A percentile compares a stretch with the other conserved stretches of the same genome.
These are phyloP conservation scores for Cordyceps farinosa DNA, from an alignment of 2,329 filamentous ascomycete genomes.

Conservation along the genomic window DNA sequence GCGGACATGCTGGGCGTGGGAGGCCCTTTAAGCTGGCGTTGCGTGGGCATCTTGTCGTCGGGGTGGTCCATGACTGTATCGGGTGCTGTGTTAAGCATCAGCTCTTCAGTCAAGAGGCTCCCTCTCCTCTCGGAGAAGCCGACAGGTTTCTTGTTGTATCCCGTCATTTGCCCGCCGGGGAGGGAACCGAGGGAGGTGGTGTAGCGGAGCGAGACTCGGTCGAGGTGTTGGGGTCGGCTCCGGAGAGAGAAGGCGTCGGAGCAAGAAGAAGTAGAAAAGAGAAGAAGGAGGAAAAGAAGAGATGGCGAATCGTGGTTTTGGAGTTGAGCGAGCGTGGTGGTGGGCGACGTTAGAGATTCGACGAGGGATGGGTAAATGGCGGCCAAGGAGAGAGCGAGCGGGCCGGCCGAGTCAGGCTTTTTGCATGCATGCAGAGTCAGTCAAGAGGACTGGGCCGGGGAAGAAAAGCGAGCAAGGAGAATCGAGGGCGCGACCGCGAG, in stretches of 20 bases:
- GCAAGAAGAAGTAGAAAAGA: background rate
- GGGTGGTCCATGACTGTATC: slow-evolving; percentile 43
- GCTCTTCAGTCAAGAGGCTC: slow-evolving; percentile 54
- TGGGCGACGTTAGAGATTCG: background rate
- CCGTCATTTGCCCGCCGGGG: slow-evolving; percentile 33
- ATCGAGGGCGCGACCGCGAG: background rate
- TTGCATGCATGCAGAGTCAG: slow-evolving; percentile 7
- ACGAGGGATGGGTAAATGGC: slow-evolving; percentile 1
- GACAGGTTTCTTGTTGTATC: slow-evolving; percentile 46
- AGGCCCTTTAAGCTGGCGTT: slow-evolving; percentile 49
- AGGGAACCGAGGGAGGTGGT: background rate
- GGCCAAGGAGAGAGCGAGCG: slow-evolving; percentile 12
- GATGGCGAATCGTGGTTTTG: background rate
- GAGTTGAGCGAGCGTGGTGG: background rate
- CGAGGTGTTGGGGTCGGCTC: background rate
- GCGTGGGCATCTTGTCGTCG: slow-evolving; percentile 50
- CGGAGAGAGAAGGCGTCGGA: background rate
- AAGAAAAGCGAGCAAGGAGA: background rate
- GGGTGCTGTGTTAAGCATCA: slow-evolving; percentile 48
- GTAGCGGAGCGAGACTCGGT: background rate
- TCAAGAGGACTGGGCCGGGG: background rate
- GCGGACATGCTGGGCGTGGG: slow-evolving; percentile 66
- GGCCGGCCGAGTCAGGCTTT: slow-evolving; percentile 16
- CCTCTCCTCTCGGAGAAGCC: slow-evolving; percentile 61
- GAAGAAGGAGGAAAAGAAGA: background rate